Conservation (phyloP, 2,329 filamentous ascomycete genomes). For the Periconia digitata region DNA sequence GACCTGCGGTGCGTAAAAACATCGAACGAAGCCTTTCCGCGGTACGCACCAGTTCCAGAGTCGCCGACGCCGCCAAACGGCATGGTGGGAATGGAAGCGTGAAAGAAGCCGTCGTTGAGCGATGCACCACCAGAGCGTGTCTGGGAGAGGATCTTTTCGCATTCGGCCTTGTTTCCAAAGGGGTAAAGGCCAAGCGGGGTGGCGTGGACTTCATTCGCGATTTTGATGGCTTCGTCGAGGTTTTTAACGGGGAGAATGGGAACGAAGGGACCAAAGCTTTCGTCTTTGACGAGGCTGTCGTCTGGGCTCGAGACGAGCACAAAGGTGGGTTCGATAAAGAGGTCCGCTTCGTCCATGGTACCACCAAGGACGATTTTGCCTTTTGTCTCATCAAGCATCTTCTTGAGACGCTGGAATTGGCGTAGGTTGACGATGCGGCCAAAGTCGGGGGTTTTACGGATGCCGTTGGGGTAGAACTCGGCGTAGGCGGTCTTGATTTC, state of each 20-base stretch:
- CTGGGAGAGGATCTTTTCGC: conserved; percentile 59
- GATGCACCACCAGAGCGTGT: conserved; percentile 55
- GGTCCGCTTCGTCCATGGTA: conserved; percentile 73
- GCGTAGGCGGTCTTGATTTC: conserved; percentile 71
- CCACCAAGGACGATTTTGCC: conserved; percentile 90
- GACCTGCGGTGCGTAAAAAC: conserved; percentile 64
- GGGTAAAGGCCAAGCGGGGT: conserved; percentile 84
- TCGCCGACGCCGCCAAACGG: conserved; percentile 83
- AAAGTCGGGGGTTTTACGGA: conserved; percentile 76
- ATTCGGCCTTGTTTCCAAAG: conserved; percentile 81
- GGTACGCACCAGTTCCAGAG: conserved; percentile 75
- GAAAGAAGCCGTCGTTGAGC: conserved; percentile 65
- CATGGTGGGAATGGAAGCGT: conserved; percentile 69
- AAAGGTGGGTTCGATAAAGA: conserved; percentile 91
- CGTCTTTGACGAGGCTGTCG: conserved; percentile 77
- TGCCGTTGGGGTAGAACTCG: conserved; percentile 82
- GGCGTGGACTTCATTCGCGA: conserved; percentile 77
- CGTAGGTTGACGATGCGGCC: conserved; percentile 76
- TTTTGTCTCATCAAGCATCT: conserved; percentile 80
- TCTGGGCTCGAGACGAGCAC: conserved; percentile 75
- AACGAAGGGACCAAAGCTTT: conserved; percentile 93
- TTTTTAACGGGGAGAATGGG: conserved; percentile 76
- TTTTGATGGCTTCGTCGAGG: conserved; percentile 81
- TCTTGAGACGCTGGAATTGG: conserved; percentile 81
- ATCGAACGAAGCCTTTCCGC: conserved; percentile 74